Evolutionary conservation across 352 stramenopile genomes (phyloP).

Genomic region (Aphanomyces euteiches): DNA sequence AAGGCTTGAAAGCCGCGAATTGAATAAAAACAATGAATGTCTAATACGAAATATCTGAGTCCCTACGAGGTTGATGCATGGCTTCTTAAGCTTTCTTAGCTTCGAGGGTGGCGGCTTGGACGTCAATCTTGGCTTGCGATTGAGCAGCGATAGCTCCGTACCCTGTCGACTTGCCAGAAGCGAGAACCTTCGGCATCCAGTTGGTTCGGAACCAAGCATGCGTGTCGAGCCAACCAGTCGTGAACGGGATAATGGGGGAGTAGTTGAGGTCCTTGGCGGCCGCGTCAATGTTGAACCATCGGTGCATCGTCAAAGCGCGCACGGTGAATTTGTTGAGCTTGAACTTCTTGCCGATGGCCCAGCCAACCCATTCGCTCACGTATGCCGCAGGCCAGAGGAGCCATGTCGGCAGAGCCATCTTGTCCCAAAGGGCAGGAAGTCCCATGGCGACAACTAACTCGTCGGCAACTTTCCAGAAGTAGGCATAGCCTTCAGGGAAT

Average conservation of each 20-base stretch:
- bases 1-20: too few species aligned
- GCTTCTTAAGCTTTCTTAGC: slow-evolving; percentile 4
- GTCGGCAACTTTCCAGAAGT: slow-evolving; percentile 86
- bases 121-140: slow-evolving; percentile 14
- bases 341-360: slow-evolving; percentile 47
- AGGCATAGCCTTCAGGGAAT: slow-evolving; percentile 43
- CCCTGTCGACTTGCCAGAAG: neutral
- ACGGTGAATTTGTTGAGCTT: slow-evolving; percentile 86
- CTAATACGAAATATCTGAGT: neutral
- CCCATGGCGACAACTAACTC: slow-evolving; percentile 67
- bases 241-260: slow-evolving; percentile 72
- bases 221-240: slow-evolving; percentile 76
- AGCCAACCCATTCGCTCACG: slow-evolving; percentile 50
- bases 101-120: slow-evolving; percentile 6
- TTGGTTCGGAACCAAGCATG: slow-evolving; percentile 83
- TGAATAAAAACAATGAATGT: neutral
- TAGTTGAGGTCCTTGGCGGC: slow-evolving; percentile 81
- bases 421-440: slow-evolving; percentile 63
- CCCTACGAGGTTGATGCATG: neutral
- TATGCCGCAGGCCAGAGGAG: slow-evolving; percentile 69
- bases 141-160: neutral
- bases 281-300: slow-evolving; percentile 80
- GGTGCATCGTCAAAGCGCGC: slow-evolving; percentile 84
- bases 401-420: slow-evolving; percentile 61
- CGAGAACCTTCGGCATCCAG: slow-evolving; percentile 54